Conservation (phyloP, 495 filamentous ascomycete species). For the Terfezia boudieri region DNA sequence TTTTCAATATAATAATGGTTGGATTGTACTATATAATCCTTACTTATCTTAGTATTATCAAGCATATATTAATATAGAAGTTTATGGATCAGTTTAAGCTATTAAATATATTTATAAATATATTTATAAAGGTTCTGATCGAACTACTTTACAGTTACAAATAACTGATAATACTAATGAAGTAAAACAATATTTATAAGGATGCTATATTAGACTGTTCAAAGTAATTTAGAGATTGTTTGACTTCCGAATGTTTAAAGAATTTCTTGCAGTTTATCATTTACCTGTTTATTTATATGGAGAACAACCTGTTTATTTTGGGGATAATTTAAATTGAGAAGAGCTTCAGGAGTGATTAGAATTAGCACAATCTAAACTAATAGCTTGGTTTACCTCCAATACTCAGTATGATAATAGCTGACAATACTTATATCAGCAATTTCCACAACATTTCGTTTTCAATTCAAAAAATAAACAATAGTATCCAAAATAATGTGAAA, state of each 20-base stretch:
- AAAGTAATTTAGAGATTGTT: conserved; percentile 5
- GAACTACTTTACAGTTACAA: background rate
- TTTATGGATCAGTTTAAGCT: no score
- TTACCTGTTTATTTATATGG: conserved; percentile 1
- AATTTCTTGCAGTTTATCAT: conserved; percentile 4
- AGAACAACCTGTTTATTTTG: conserved; percentile 4
- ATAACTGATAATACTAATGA: conserved; percentile 1
- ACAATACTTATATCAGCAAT: conserved; percentile 4
- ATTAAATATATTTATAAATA: conserved; percentile 7
- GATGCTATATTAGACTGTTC: conserved; percentile 3
- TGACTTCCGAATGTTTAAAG: conserved; percentile 4
- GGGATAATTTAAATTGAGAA: background rate
- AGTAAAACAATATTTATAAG: conserved; percentile 2
- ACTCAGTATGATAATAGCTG: background rate
- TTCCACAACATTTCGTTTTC: conserved; percentile 5
- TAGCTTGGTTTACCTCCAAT: conserved; percentile 9
- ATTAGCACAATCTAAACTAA: conserved; percentile 1
- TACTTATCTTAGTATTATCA: conserved; percentile 6
- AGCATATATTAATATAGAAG: no score
- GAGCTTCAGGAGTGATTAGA: background rate
- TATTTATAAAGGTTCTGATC: conserved; percentile 9
- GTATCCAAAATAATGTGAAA: background rate
- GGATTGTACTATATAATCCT: conserved; percentile 8
- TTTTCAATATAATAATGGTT: background rate
- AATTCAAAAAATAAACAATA: background rate